Conservation (phyloP, 1,139 yeast genomes). For the Lodderomyces oxycetoniae region DNA sequence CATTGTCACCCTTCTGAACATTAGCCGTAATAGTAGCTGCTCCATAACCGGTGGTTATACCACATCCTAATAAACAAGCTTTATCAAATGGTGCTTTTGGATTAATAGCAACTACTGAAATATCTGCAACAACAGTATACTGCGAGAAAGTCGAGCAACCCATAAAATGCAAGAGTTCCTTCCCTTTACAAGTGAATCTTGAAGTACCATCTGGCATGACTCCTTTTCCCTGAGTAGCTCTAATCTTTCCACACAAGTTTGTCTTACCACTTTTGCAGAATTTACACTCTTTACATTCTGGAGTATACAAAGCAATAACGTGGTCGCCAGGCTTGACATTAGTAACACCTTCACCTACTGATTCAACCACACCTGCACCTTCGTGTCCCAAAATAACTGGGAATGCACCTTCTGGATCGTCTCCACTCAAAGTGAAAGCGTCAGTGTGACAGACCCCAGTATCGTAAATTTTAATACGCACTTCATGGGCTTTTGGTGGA, state of each 20-base stretch:
- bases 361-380: slow-evolving; percentile 94
- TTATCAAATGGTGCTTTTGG: slow-evolving; percentile 78
- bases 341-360: slow-evolving; percentile 89
- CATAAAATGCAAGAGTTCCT: slow-evolving; percentile 86
- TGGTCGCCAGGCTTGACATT: slow-evolving; percentile 83
- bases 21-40: slow-evolving; percentile 95
- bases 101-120: slow-evolving; percentile 92
- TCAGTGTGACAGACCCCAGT: slow-evolving; percentile 99
- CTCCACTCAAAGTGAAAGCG: slow-evolving; percentile 91
- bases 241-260: slow-evolving; percentile 84
- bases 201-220: slow-evolving; percentile 84
- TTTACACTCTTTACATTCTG: slow-evolving; percentile 93
- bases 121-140: slow-evolving; percentile 96
- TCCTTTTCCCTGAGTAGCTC: slow-evolving; percentile 47
- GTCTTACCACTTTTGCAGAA: slow-evolving; percentile 95
- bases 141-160: slow-evolving; percentile 96
- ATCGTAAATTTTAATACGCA: slow-evolving; percentile 78
- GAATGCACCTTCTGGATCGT: slow-evolving; percentile 95
- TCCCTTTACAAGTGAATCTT: slow-evolving; percentile 81
- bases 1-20: slow-evolving; percentile 86
- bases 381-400: slow-evolving; percentile 93
- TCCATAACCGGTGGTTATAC: slow-evolving; percentile 98
- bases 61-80: slow-evolving; percentile 93
- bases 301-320: slow-evolving; percentile 89
- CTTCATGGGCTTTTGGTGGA: slow-evolving; percentile 96